Base-by-base conservation (phyloP, 495 filamentous ascomycete species). In the Margaritispora aquatica region DNA sequence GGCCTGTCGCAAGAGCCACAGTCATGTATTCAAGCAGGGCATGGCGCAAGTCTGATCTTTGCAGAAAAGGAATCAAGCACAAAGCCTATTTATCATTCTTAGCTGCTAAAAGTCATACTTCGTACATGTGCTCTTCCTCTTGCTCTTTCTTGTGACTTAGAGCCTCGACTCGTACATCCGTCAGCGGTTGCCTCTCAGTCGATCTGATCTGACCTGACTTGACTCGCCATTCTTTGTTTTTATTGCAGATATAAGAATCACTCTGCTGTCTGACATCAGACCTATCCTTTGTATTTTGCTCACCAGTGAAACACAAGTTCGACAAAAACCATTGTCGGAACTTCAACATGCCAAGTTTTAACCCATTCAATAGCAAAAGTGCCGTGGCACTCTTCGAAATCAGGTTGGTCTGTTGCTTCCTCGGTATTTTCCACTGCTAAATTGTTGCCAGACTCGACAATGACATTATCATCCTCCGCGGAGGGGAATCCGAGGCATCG, bases 401-500 rank as follows among this genome's bases (percentile, higher is more conserved):
- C 55, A 76, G 80, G 80, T 83, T 68, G 64, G 77, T 60, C 13
- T 48, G 20, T 23, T 13, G 26, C 9, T 20, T 23, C 21, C 19
- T 62, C n/a, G 10, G 3, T 23, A 29, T 36, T 21, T 10, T 34
- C 13, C 13, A 19, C 9, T 46, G 24, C 55, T 60, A 47, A 64
- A 22, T 8, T 46, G 22, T 44, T 26, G 15, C 1, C 63, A 95
- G 90, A 21, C 80, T 92, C 56, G 88, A 92, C 21, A 83, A 89
- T 59, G 85, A 89, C 60, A 86, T 92, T 41, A 79, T 93, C 55
- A 82, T 94, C 13, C 84, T 96, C 41, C 86, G 89, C 21, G 90
- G 90, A 44, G 77, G 71, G 60, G 84, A 88, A 52, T 76, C 86
- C 61, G 90, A 95, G 68, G 86, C 90, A 29, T 79, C 87, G 31